Evolutionary conservation across 148 eudicot species (phyloP), one percentile per base, ranked within the genome.

Genomic region (Simmondsia chinensis): DNA sequence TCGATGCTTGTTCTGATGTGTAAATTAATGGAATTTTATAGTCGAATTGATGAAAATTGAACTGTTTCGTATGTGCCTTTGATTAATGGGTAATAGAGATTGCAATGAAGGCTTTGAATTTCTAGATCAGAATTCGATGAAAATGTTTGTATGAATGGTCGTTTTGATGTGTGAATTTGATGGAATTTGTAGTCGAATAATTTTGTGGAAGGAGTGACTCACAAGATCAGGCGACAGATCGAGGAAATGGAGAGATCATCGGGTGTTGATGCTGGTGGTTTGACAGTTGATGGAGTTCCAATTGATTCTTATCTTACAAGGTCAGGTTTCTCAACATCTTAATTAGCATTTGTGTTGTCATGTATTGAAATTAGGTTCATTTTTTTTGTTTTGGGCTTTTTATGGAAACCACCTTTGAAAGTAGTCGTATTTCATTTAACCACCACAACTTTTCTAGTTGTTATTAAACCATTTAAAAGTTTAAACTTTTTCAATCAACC

Each of bases 211-310:
- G 84, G 77, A 20, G 82, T 73, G 43, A 82, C 95, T 15, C 95
- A 82, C 54, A 91, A 91, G 77, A 86, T 86, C 46, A 66, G 99
- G 57, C 85, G 99, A 50, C 99, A 91, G 83, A 82, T 91, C 56
- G 99, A 91, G 64, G 99, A 91, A 33, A 42, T 86, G 70, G 99
- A 83, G 74, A 79, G 56, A 72, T 76, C 75, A 21, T 79, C 94
- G 0, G 88, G 96, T 3, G 84, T 79, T 40, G 48, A 71, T 52
- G 76, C 70, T 26, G 83, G 85, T 48, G 68, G 82, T 29, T 76
- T 87, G 66, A 79, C 88, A 10, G 96, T 87, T 22, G 96, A 87
- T 65, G 97, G 95, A 22, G 89, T 91, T 64, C 89, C 97, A 3
- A 73, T 91, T 43, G 97, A 91, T 48, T 79, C 99, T 37, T 91